phyloP scores from a whole-genome alignment of 1,284 basidiomycete genomes.

The Ustanciosporium gigantosporum region DNA sequence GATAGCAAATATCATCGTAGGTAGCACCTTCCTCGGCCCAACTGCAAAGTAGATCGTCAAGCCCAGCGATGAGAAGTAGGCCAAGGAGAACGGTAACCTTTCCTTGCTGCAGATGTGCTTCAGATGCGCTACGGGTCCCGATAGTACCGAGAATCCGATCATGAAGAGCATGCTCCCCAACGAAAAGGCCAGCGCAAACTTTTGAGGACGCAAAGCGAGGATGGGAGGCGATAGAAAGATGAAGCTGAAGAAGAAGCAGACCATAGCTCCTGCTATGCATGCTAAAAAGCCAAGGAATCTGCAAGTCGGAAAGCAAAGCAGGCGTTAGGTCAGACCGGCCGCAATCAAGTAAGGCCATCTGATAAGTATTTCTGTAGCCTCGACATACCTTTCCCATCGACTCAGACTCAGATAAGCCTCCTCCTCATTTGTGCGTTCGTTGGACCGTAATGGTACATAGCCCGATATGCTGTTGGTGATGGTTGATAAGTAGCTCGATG shows the following conservation, averaged over 20 bases:
- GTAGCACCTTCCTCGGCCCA: constrained; percentile 50
- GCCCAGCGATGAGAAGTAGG: constrained; percentile 52
- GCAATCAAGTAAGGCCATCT: no score
- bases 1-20: constrained; percentile 49
- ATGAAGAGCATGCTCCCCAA: constrained; percentile 57
- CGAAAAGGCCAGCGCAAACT: constrained; percentile 58
- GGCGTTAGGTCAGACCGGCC: no score
- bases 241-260: constrained; percentile 95
- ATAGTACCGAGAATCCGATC: constrained; percentile 56
- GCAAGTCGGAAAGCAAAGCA: not conserved
- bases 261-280: constrained; percentile 83
- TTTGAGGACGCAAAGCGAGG: constrained; percentile 64
- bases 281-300: constrained; percentile 85
- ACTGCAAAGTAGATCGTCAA: constrained; percentile 60
- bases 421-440: constrained; percentile 85
- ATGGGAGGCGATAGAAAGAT: constrained; percentile 75
- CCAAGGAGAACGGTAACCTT: constrained; percentile 68
- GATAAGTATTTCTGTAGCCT: no score
- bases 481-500: constrained; percentile 43
- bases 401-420: constrained; percentile 74
- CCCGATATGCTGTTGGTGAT: constrained; percentile 67
- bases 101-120: constrained; percentile 60
- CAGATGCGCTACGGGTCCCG: constrained; percentile 55
- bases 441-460: constrained; percentile 87
- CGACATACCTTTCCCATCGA: constrained; percentile 56